Percentiles rank a stretch among this genome's conserved stretches.
phyloP scores from a whole-genome alignment of 1,284 basidiomycete species.

The Malassezia cuniculi region DNA sequence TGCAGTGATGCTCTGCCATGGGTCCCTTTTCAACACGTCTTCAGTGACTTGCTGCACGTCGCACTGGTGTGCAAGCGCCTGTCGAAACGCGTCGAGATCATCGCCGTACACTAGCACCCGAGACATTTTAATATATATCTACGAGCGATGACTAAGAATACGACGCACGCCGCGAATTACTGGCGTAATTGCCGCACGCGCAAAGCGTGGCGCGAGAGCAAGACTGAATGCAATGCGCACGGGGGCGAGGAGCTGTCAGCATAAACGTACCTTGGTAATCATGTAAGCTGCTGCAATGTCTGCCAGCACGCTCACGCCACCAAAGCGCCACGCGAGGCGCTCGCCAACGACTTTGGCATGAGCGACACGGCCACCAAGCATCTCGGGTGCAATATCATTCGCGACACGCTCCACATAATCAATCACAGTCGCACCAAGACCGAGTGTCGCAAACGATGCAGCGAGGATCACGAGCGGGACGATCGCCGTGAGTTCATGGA shows the following conservation, averaged over 20 bases:
- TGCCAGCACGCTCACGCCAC: constrained; percentile 25
- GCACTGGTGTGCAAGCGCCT: background rate
- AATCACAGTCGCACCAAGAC: constrained; percentile 60
- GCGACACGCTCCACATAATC: constrained; percentile 50
- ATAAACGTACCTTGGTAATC: constrained; percentile 58
- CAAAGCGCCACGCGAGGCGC: constrained; percentile 52
- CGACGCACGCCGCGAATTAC: constrained; percentile 20
- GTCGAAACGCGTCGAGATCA: background rate
- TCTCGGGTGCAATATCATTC: constrained; percentile 14
- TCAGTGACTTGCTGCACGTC: constrained; percentile 3
- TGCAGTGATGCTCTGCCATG: constrained; percentile 6
- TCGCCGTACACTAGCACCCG: constrained; percentile 8
- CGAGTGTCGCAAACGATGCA: constrained; percentile 57
- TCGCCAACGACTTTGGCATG: constrained; percentile 22
- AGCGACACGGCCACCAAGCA: background rate
- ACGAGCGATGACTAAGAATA: constrained; percentile 3
- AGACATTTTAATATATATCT: constrained; percentile 2
- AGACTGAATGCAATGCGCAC: constrained; percentile 62
- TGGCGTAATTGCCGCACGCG: constrained; percentile 57
- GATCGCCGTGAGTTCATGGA: constrained; percentile 77
- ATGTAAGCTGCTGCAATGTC: constrained; percentile 63
- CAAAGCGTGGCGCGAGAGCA: constrained; percentile 63
- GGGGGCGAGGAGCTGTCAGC: constrained; percentile 51
- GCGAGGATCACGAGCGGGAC: constrained; percentile 65
- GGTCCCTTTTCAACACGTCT: background rate